These are phyloP conservation scores for Tubosaeta brunneosetosa DNA, from an alignment of 768 basidiomycete species.

Conservation along the genomic window DNA sequence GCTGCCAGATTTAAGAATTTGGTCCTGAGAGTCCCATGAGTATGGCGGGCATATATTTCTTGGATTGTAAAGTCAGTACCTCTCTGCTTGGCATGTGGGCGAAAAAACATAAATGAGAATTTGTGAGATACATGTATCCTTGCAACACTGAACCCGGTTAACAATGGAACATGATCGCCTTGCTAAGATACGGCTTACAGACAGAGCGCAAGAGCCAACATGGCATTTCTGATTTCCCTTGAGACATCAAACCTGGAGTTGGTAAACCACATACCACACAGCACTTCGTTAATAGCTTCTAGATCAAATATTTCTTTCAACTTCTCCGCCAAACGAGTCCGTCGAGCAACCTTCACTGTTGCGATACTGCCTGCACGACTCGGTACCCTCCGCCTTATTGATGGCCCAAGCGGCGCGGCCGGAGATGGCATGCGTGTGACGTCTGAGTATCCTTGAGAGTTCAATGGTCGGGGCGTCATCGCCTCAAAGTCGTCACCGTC, in stretches of 20 bases:
- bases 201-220: constrained; percentile 91
- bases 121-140: constrained; percentile 96
- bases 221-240: constrained; percentile 64
- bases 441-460: constrained; percentile 13
- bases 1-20: constrained; percentile 88
- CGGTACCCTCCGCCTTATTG: constrained; percentile 20
- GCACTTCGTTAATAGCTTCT: constrained; percentile 75
- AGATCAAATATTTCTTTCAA: constrained; percentile 85
- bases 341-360: constrained; percentile 64
- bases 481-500: constrained; percentile 57
- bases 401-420: constrained; percentile 14
- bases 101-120: constrained; percentile 93
- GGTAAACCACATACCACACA: constrained; percentile 54
- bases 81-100: constrained; percentile 89
- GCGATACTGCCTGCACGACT: constrained; percentile 61
- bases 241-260: background rate
- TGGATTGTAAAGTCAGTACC: constrained; percentile 39
- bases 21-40: constrained; percentile 51
- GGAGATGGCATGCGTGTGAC: constrained; percentile 1
- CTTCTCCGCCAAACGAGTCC: constrained; percentile 79
- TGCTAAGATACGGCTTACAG: constrained; percentile 48
- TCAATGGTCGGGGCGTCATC: constrained; percentile 38
- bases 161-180: background rate
- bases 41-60: constrained; percentile 6
- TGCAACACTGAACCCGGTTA: constrained; percentile 64